Percentiles rank a stretch among this genome's conserved stretches.
These are phyloP conservation scores for Bipolaris oryzae DNA, from an alignment of 2,329 filamentous ascomycete genomes.

Conservation along the genomic window DNA sequence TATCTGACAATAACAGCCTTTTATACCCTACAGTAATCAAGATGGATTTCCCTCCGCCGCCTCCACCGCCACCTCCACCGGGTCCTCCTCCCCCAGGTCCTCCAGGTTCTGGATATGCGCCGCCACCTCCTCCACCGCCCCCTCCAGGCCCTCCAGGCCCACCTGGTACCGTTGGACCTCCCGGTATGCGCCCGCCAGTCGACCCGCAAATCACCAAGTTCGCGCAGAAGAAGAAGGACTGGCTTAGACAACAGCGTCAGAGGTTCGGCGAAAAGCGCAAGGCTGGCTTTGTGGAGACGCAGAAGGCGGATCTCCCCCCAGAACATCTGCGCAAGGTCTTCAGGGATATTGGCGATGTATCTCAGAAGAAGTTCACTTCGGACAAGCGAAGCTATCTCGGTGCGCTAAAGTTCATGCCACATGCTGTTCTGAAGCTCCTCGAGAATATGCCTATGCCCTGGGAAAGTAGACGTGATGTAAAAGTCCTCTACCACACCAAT, in stretches of 20 bases:
- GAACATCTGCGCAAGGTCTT: slow-evolving; percentile 99
- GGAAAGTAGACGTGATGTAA: slow-evolving; percentile 95
- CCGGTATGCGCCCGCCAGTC: slow-evolving; percentile 74
- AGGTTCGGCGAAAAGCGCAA: slow-evolving; percentile 97
- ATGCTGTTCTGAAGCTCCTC: slow-evolving; percentile 92
- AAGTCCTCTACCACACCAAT: slow-evolving; percentile 97
- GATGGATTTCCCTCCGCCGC: slow-evolving; percentile 39
- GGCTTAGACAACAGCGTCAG: slow-evolving; percentile 88
- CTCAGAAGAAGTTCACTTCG: slow-evolving; percentile 98
- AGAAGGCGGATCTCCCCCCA: slow-evolving; percentile 98
- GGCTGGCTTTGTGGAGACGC: slow-evolving; percentile 94
- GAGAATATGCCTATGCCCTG: slow-evolving; percentile 99
- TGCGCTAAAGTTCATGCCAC: slow-evolving; percentile 98
- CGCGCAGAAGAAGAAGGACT: slow-evolving; percentile 98
- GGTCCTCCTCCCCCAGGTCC: slow-evolving; percentile 34
- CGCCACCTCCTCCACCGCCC: slow-evolving; percentile 68
- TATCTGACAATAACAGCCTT: slow-evolving; percentile 4
- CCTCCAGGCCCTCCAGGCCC: slow-evolving; percentile 57
- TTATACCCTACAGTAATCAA: slow-evolving; percentile 7
- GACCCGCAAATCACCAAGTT: slow-evolving; percentile 92
- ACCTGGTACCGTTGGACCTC: slow-evolving; percentile 59
- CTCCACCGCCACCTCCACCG: slow-evolving; percentile 35
- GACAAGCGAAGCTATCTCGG: slow-evolving; percentile 98
- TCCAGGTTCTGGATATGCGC: slow-evolving; percentile 33
- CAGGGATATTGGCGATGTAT: slow-evolving; percentile 97